phyloP scores from a whole-genome alignment of 2,329 filamentous ascomycete genomes.

The Byssochlamys sp. region DNA sequence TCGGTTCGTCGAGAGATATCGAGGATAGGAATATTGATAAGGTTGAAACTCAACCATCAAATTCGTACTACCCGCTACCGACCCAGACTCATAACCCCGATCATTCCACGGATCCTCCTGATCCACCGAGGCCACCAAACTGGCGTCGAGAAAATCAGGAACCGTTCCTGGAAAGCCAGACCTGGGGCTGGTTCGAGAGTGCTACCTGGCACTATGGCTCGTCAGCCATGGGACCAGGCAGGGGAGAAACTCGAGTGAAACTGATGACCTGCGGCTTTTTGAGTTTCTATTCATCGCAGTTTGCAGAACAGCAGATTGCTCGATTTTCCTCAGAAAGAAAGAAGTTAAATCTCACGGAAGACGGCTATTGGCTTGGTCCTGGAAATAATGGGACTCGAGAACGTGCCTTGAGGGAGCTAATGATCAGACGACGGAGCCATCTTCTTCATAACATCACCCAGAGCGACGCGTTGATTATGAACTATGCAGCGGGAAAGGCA shows the following conservation, averaged over 20 bases:
- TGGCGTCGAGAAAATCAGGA: constrained; percentile 26
- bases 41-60: constrained; percentile 4
- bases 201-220: constrained; percentile 38
- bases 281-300: constrained; percentile 11
- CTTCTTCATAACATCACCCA: background rate
- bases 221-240: constrained; percentile 27
- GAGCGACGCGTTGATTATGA: background rate
- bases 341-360: background rate
- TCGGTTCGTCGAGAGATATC: background rate
- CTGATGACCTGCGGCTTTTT: constrained; percentile 36
- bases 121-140: constrained; percentile 30
- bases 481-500: background rate
- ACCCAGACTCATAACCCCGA: constrained; percentile 29
- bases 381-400: background rate
- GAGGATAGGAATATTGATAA: background rate
- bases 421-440: background rate
- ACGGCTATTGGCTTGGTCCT: background rate
- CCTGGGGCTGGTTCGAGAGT: constrained; percentile 39
- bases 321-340: background rate
- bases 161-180: constrained; percentile 33
- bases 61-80: constrained; percentile 27
- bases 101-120: constrained; percentile 24
- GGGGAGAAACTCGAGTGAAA: constrained; percentile 35
- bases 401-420: background rate
- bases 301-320: background rate